Evolutionary conservation across 1,139 yeast genomes (phyloP).

Genomic region (Hemisphaericaspora xylanilytica): DNA sequence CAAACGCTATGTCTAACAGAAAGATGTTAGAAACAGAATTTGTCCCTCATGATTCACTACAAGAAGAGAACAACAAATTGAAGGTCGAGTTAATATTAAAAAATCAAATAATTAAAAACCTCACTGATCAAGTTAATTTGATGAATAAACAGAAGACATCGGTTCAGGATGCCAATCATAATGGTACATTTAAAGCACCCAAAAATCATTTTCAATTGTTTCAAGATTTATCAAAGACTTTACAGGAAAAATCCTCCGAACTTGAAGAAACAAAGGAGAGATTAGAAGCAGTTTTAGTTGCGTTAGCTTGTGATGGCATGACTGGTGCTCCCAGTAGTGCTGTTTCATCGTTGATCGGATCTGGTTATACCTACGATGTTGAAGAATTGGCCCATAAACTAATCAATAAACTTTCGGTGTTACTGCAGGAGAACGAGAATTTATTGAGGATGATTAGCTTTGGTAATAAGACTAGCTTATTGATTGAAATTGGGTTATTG

Average conservation of each 20-base stretch:
- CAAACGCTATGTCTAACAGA: slow-evolving; percentile 4
- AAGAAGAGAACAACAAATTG: slow-evolving; percentile 26
- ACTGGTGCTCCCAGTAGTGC: slow-evolving; percentile 27
- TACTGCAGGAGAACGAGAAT: slow-evolving; percentile 69
- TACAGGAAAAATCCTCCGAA: slow-evolving; percentile 53
- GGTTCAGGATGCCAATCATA: slow-evolving; percentile 8
- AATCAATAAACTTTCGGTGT: slow-evolving; percentile 56
- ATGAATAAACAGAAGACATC: slow-evolving; percentile 16
- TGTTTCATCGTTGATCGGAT: neutral
- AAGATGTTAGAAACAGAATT: neutral
- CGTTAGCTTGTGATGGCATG: slow-evolving; percentile 14
- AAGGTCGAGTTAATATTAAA: slow-evolving; percentile 34
- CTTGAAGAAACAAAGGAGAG: slow-evolving; percentile 58
- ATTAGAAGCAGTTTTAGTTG: slow-evolving; percentile 58
- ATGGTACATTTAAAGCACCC: slow-evolving; percentile 29
- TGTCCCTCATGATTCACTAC: slow-evolving; percentile 7
- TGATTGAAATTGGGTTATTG: slow-evolving; percentile 64
- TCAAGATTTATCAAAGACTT: slow-evolving; percentile 48
- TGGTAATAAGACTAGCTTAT: slow-evolving; percentile 69
- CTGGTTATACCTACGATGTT: slow-evolving; percentile 52
- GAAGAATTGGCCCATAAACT: slow-evolving; percentile 78
- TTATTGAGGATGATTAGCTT: slow-evolving; percentile 68
- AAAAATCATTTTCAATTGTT: slow-evolving; percentile 47
- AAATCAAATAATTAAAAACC: slow-evolving; percentile 35
- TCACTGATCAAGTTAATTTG: slow-evolving; percentile 29